Conservation (phyloP, 108 stramenopile genomes). For the Skeletonema costatum region DNA sequence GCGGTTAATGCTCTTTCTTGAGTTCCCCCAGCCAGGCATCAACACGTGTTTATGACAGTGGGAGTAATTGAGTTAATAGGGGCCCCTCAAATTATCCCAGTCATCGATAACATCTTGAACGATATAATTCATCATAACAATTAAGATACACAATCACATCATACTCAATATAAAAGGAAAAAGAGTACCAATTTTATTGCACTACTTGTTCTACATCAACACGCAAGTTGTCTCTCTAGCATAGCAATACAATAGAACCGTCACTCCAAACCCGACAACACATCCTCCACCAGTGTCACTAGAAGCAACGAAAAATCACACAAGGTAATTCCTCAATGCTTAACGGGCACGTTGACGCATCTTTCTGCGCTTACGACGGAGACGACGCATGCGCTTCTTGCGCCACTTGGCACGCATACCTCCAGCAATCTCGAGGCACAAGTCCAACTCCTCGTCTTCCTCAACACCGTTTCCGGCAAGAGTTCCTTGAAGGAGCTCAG, state of each 20-base stretch:
- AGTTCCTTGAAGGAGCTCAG: slow-evolving; percentile 72
- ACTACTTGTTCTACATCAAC: background rate
- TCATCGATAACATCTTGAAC: background rate
- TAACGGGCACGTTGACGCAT: slow-evolving; percentile 96
- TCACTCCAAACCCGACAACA: background rate
- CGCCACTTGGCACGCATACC: slow-evolving; percentile 93
- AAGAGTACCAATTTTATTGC: slow-evolving; percentile 4
- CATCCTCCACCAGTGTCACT: background rate
- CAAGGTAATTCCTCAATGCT: slow-evolving; percentile 9
- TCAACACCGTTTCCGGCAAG: slow-evolving; percentile 82
- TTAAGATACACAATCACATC: background rate
- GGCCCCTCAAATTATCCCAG: background rate
- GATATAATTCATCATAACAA: background rate
- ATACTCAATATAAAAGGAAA: background rate
- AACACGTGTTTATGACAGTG: too few relatives aligned
- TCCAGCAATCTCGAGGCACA: slow-evolving; percentile 73
- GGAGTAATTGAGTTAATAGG: too few relatives aligned
- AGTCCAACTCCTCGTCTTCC: slow-evolving; percentile 78
- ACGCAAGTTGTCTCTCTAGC: background rate
- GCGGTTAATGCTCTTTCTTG: too few relatives aligned
- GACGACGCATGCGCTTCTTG: slow-evolving; percentile 95
- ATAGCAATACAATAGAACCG: slow-evolving; percentile 1
- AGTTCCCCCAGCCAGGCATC: too few relatives aligned
- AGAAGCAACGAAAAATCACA: background rate
- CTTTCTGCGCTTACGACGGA: slow-evolving; percentile 93